These are phyloP conservation scores for Spinellus fusiger DNA, from an alignment of 192 early-diverging fungal species.

Conservation along the genomic window DNA sequence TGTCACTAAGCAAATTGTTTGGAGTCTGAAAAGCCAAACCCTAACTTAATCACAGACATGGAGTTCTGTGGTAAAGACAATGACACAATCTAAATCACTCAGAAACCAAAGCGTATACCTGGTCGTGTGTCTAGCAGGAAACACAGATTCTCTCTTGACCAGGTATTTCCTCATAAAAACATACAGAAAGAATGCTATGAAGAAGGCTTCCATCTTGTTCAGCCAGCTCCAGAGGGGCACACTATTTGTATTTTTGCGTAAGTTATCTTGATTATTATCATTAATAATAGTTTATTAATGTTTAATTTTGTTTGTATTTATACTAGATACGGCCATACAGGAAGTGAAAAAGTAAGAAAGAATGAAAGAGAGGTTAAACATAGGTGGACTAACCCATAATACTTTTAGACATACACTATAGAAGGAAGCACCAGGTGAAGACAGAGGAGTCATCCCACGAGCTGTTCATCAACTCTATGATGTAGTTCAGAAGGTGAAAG, in stretches of 20 bases:
- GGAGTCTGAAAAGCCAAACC: not conserved
- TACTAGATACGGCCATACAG: slow-evolving; percentile 80
- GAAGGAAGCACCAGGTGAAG: slow-evolving; percentile 47
- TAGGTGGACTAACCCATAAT: too few species aligned
- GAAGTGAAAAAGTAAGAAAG: slow-evolving; percentile 78
- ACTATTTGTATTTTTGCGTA: slow-evolving; percentile 96
- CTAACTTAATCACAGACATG: slow-evolving; percentile 23
- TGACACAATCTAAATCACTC: slow-evolving; percentile 70
- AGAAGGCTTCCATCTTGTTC: slow-evolving; percentile 94
- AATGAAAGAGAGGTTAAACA: too few species aligned
- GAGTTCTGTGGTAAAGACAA: slow-evolving; percentile 52
- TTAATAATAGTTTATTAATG: too few species aligned
- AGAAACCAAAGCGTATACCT: slow-evolving; percentile 32
- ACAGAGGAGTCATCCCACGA: slow-evolving; percentile 89
- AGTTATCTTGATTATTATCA: too few species aligned
- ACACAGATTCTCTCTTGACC: slow-evolving; percentile 81
- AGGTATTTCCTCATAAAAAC: slow-evolving; percentile 65
- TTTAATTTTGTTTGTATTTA: not conserved
- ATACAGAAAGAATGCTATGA: slow-evolving; percentile 81
- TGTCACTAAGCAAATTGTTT: not conserved
- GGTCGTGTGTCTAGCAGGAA: slow-evolving; percentile 39
- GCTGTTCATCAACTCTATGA: slow-evolving; percentile 88
- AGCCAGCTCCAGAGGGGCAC: slow-evolving; percentile 92
- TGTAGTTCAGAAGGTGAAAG: slow-evolving; percentile 57
- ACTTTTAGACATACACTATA: slow-evolving; percentile 63